Evolutionary conservation across 108 stramenopile species (phyloP), one percentile per base, ranked within the genome.

Genomic region (Discostella pseudostelligera): DNA sequence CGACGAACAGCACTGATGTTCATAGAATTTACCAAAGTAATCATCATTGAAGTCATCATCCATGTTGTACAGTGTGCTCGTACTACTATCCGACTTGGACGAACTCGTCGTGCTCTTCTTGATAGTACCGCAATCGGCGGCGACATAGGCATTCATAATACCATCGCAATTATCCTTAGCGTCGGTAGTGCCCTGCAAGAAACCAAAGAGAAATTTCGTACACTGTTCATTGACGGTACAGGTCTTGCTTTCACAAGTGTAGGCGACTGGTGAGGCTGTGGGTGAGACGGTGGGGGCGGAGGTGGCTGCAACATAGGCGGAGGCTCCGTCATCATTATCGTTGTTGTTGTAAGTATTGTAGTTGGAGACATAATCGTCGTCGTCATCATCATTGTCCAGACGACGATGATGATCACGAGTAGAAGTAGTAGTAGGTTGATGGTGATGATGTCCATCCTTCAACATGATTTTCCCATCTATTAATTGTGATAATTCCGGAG

Each of bases 121-220:
- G 24, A 62, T 62, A 9, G 70, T 83, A 58, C 58, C 69, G 47
- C 91, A 92, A 65, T 82, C 87, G 7, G 88, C 87, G 10, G 75
- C 75, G 14, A 67, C 55, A 62, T 85, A 93, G 35, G 92, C 92
- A 64, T 86, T 88, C 65, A 85, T 75, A 20, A 90, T 82, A 9
- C 84, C 92, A 44, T 86, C 84, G 63, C 92, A 93, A 44, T 84
- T 71, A 47, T 93, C 92, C 58, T 81, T 83, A n/a, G 75, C 76
- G 49, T 93, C 92, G 8, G 92, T 93, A 25, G 87, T 93, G 9
- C 89, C 88, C 57, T 90, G 83, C 29, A 93, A 70, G 59, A 93
- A 93, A 7, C 83, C 75, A 68, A 79, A 66, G 2, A 93, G 61
- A 51, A 84, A 93, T 12, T 85, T 63, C 21, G 74, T 69, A 55